Evolutionary conservation across 2,329 filamentous ascomycete species (phyloP).

Genomic region (Fusarium sp.): DNA sequence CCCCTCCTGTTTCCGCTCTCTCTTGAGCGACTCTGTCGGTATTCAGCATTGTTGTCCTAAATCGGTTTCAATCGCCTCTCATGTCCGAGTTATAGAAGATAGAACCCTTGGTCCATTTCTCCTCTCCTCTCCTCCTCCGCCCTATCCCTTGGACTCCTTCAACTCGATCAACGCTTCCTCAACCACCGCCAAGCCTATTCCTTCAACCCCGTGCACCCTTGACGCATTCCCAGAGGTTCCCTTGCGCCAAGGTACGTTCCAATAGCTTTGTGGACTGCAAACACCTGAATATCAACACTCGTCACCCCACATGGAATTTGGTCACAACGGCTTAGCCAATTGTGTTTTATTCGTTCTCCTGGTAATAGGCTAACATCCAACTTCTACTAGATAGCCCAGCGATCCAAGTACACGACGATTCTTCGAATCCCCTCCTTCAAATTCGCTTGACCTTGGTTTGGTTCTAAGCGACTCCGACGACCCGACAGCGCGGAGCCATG

Average conservation of each 20-base stretch:
- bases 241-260: conserved; percentile 42
- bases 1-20: conserved; percentile 36
- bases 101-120: conserved; percentile 46
- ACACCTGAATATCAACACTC: conserved; percentile 23
- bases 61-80: conserved; percentile 40
- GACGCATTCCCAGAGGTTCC: conserved; percentile 25
- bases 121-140: conserved; percentile 28
- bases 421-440: conserved; percentile 17
- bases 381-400: conserved; percentile 8
- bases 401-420: conserved; percentile 20
- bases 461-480: conserved; percentile 42
- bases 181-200: conserved; percentile 30
- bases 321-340: conserved; percentile 15
- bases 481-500: conserved; percentile 49
- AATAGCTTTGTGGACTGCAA: conserved; percentile 11
- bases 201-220: conserved; percentile 29
- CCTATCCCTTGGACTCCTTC: conserved; percentile 23
- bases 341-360: conserved; percentile 14
- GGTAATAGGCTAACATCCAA: conserved; percentile 27
- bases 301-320: conserved; percentile 37
- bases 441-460: conserved; percentile 35
- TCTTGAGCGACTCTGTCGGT: conserved; percentile 38
- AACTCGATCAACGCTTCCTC: conserved; percentile 36
- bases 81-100: conserved; percentile 57
- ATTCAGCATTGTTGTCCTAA: not conserved